Conservation (phyloP, 2,329 filamentous ascomycete species). For the Furcasterigmium sp. region DNA sequence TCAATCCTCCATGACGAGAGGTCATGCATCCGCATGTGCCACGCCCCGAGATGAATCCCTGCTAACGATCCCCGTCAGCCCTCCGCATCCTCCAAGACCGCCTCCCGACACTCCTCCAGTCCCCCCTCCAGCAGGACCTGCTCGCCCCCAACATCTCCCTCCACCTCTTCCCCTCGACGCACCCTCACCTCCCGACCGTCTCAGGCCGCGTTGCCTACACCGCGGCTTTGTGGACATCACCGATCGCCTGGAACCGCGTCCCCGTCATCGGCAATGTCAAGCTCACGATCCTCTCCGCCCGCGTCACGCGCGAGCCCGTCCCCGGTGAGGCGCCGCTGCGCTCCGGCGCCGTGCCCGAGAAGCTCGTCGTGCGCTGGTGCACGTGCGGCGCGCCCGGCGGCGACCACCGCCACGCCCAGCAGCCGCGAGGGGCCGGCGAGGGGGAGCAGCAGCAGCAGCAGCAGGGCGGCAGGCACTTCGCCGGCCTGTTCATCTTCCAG, state of each 20-base stretch:
- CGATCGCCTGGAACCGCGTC: slow-evolving; percentile 90
- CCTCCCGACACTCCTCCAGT: slow-evolving; percentile 62
- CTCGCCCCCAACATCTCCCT: slow-evolving; percentile 69
- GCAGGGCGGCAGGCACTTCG: slow-evolving; percentile 71
- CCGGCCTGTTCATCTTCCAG: slow-evolving; percentile 89
- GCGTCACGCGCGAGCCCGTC: slow-evolving; percentile 64
- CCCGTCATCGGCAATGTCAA: slow-evolving; percentile 87
- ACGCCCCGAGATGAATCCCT: no score
- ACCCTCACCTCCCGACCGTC: slow-evolving; percentile 87
- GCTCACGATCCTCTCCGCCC: slow-evolving; percentile 82
- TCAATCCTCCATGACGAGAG: neutral
- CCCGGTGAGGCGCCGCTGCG: slow-evolving; percentile 38
- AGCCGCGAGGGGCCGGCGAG: slow-evolving; percentile 23
- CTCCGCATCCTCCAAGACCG: slow-evolving; percentile 60
- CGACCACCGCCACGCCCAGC: neutral
- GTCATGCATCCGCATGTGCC: no score
- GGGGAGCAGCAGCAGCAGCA: slow-evolving; percentile 34
- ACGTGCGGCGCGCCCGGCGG: slow-evolving; percentile 39
- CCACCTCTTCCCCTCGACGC: slow-evolving; percentile 68
- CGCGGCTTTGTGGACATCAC: slow-evolving; percentile 87
- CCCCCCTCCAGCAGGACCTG: slow-evolving; percentile 67
- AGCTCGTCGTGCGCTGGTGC: slow-evolving; percentile 88
- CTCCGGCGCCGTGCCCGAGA: slow-evolving; percentile 61
- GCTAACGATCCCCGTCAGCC: slow-evolving; percentile 33
- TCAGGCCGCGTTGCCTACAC: slow-evolving; percentile 86